These are phyloP conservation scores for Dendrocalamus sinicus DNA, from an alignment of 176 grass and related monocot genomes.

Conservation along the genomic window DNA sequence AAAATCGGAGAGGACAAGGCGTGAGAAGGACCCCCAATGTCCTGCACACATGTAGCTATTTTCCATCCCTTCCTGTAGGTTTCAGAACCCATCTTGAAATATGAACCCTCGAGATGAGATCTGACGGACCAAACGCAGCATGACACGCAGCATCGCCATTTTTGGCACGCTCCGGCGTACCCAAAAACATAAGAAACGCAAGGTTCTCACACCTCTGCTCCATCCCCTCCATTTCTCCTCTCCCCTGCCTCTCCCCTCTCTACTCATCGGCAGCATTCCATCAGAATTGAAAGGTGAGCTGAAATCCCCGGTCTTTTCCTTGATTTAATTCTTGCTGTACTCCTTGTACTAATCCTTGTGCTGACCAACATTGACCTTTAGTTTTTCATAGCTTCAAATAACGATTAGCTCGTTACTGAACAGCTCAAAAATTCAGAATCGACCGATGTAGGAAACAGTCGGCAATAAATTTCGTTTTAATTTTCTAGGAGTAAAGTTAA, in stretches of 20 bases:
- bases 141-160: not conserved
- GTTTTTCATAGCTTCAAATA: not conserved
- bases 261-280: not conserved
- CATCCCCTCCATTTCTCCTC: not conserved
- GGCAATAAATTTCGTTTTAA: not conserved
- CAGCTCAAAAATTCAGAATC: not conserved
- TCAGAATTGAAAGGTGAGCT: slow-evolving; percentile 23
- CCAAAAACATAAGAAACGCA: not conserved
- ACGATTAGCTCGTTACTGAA: not conserved
- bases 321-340: not conserved
- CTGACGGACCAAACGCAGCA: not conserved
- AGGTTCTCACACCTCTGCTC: not conserved
- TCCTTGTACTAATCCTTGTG: not conserved
- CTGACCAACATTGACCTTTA: not conserved
- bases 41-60: not conserved
- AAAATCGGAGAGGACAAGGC: slow-evolving; percentile 5
- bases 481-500: not conserved
- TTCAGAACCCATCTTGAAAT: not conserved
- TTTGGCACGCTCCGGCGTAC: not conserved
- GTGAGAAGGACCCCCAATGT: slow-evolving; percentile 26
- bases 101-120: not conserved
- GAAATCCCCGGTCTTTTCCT: not conserved
- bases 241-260: not conserved
- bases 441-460: not conserved
- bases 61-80: not conserved